Base-by-base conservation (phyloP, 2,329 filamentous ascomycete species). In the Chaetomium olivaceum region DNA sequence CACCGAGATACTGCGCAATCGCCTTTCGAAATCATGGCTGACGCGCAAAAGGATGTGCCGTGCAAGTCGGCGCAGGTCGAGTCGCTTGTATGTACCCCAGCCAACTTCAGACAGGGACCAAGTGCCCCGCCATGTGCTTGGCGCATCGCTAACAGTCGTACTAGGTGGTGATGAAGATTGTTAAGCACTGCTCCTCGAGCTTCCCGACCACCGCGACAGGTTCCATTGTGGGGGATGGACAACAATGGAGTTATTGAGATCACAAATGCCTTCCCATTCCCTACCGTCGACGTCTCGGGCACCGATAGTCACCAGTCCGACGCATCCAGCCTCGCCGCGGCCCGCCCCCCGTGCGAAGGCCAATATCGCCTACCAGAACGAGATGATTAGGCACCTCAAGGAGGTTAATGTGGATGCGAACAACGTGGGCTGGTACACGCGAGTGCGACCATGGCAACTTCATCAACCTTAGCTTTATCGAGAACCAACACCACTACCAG, bases 331-430 rank as follows among this genome's bases (percentile, higher is more conserved):
- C 82, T 91, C 55, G 93, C 95, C 23, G 91, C 93, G 33, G 91
- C 92, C 92, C 16, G 95, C 95, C 56, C 95, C 95, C 71, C 90
- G 95, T 72, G 91, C 93, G 71, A 98, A 98, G 84, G 87, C 91
- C 75, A 97, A 96, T 79, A 85, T 89, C 25, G 81, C 84, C 73
- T 98, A 99, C 81, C 92, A 97, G 82, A 89, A 88, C 71, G 95
- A 99, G 80, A 98, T 98, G 94, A 94, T 99, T 80, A 91, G 93
- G 76, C 93, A 95, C 79, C 83, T 98, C 69, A 91, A 94, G 78
- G 95, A 98, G 81, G 95, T 99, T 75, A 99, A 98, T 79, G 91
- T 98, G 67, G 95, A 99, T 78, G 95, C 95, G 71, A 97, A 98
- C 84, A 96, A 92, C 75, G 92, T 96, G 67, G 95, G 95, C 74